A percentile compares a stretch with the other conserved stretches of the same genome.
These are phyloP conservation scores for Scedosporium boydii DNA, from an alignment of 2,329 filamentous ascomycete genomes.

Conservation along the genomic window DNA sequence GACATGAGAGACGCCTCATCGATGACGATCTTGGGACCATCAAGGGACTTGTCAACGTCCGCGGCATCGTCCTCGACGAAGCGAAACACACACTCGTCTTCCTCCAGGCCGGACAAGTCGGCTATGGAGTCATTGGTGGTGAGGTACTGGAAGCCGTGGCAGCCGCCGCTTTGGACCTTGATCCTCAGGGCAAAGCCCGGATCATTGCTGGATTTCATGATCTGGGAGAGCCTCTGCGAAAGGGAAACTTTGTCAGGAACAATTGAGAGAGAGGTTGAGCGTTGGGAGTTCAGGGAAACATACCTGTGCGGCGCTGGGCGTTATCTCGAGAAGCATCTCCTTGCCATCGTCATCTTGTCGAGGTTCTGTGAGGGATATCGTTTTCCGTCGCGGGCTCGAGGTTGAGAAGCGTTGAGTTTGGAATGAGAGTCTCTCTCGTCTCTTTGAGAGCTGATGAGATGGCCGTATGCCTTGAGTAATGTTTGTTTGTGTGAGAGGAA, in stretches of 20 bases:
- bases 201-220: slow-evolving; percentile 63
- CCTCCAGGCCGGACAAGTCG: slow-evolving; percentile 21
- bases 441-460: neutral
- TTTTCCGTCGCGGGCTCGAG: slow-evolving; percentile 27
- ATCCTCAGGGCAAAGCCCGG: slow-evolving; percentile 81
- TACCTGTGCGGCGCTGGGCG: slow-evolving; percentile 71
- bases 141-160: slow-evolving; percentile 95
- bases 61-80: slow-evolving; percentile 44
- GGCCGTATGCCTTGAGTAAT: neutral
- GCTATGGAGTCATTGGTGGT: slow-evolving; percentile 66
- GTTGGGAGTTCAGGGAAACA: slow-evolving; percentile 9
- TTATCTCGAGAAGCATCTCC: slow-evolving; percentile 77
- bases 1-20: slow-evolving; percentile 81
- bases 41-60: slow-evolving; percentile 15
- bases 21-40: slow-evolving; percentile 69
- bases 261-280: neutral
- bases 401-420: slow-evolving; percentile 24
- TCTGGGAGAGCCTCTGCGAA: slow-evolving; percentile 60
- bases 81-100: slow-evolving; percentile 81
- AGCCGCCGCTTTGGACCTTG: slow-evolving; percentile 85
- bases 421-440: neutral
- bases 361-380: slow-evolving; percentile 56
- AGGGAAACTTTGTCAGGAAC: neutral
- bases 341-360: slow-evolving; percentile 74
- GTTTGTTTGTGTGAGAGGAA: neutral